These are phyloP conservation scores for Eucalyptus decipiens DNA, from an alignment of 345 rosid species.

Conservation along the genomic window DNA sequence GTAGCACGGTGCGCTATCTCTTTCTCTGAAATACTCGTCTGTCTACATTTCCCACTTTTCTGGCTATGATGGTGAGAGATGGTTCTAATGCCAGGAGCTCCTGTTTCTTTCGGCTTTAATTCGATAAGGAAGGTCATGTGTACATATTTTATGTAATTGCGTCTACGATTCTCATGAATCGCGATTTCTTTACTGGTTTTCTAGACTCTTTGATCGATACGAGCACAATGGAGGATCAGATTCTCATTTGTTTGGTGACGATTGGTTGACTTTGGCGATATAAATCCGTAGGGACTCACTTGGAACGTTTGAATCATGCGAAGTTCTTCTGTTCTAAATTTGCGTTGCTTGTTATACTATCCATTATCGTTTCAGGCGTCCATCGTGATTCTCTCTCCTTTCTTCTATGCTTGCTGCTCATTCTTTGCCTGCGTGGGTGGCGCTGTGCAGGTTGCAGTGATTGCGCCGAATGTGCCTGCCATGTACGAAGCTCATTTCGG, in stretches of 20 bases:
- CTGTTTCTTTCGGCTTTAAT: neutral
- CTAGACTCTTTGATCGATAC: neutral
- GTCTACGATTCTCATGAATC: neutral
- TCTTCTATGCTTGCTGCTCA: neutral
- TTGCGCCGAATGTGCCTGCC: constrained; percentile 88
- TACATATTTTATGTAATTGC: neutral
- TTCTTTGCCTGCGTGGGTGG: neutral
- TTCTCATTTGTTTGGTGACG: neutral
- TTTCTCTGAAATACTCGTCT: neutral
- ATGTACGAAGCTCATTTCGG: constrained; percentile 87
- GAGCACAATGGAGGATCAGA: neutral
- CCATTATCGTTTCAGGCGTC: neutral
- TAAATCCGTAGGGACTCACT: neutral
- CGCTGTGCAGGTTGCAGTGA: constrained; percentile 53
- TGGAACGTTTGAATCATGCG: neutral
- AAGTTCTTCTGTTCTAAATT: too few species aligned
- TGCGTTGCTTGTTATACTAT: neutral
- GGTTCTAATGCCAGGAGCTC: neutral
- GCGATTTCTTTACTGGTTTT: neutral
- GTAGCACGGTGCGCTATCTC: constrained; percentile 51
- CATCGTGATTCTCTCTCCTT: neutral
- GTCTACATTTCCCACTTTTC: neutral
- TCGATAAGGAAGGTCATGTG: neutral
- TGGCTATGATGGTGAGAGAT: neutral
- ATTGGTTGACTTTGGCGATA: neutral